Evolutionary conservation across 495 filamentous ascomycete genomes (phyloP), one percentile per base, ranked within the genome.

Genomic region (Melanomma pulvis-pyrius): DNA sequence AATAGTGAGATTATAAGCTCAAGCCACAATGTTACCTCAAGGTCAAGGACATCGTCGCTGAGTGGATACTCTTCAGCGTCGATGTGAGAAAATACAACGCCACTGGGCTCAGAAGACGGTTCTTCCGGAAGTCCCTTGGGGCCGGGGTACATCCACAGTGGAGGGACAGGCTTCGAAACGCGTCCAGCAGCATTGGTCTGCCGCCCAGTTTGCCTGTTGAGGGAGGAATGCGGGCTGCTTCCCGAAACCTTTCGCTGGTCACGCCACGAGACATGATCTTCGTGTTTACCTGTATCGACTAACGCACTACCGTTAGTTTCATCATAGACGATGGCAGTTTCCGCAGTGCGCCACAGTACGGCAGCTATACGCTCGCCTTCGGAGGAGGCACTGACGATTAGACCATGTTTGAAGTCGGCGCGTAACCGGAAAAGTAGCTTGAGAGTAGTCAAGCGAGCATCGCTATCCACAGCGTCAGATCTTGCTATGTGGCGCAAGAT

Each of bases 361-460:
- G 84, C 84, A 41, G 93, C 90, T 12, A 96, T 76, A 50, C 82
- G 83, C 68, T 89, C 86, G 46, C 84, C 86, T 68, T 96, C 92
- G 0, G 84, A 82, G 8, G 82, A 80, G 8, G 83, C 75, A 1
- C 85, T 82, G 28, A 97, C 77, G 46, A 87, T 88, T 3, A 97
- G 82, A 34, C 85, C 83, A 50, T 91, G 82, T 17, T 87, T 84
- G 30, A 86, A 89, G 73, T 97, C 90, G 28, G 91, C 90, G 53
- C 93, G 84, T 21, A 98, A 78, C 22, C 93, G 86, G 72, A 94
- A 92, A 7, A 98, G 80, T 48, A 97, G 77, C 70, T 92, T 96
- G 79, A 97, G 84, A 3, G 89, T 88, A 11, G 87, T 88, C 25
- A 97, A 78, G 12, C 92, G 89, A 49, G 91, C 86, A 75, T 91